Conservation (phyloP, 805 yeast species). For the Cyberlindnera japonica region DNA sequence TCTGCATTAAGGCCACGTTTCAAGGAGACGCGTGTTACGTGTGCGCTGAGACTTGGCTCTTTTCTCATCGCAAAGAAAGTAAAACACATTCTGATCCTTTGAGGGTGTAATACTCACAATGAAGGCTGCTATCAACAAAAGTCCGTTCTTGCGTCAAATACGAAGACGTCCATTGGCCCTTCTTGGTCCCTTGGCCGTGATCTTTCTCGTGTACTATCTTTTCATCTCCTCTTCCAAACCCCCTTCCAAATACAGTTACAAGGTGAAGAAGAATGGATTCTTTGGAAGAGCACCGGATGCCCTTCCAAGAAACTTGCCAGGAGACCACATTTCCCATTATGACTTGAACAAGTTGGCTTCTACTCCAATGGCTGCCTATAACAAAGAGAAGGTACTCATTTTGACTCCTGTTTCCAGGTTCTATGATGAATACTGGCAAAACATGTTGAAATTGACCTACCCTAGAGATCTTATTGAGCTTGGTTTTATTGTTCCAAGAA, state of each 20-base stretch:
- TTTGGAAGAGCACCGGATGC: constrained; percentile 47
- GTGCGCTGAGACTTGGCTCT: no score
- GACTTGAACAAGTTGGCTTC: constrained; percentile 78
- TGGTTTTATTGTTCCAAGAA: constrained; percentile 89
- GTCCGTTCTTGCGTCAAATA: constrained; percentile 44
- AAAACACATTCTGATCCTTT: no score
- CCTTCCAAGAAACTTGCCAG: constrained; percentile 59
- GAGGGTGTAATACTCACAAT: constrained; percentile 10
- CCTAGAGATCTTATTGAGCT: constrained; percentile 83
- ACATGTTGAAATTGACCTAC: constrained; percentile 67
- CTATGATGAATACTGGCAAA: constrained; percentile 84
- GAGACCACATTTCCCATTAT: constrained; percentile 75
- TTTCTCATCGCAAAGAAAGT: no score
- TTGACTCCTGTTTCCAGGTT: constrained; percentile 90
- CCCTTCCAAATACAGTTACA: constrained; percentile 26
- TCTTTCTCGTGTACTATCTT: constrained; percentile 40
- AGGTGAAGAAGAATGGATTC: constrained; percentile 26
- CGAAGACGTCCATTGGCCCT: constrained; percentile 56
- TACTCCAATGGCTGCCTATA: constrained; percentile 65
- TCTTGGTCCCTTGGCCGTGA: constrained; percentile 43
- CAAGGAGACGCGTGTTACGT: no score
- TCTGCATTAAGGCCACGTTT: no score
- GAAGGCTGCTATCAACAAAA: constrained; percentile 27
- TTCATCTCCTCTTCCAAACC: constrained; percentile 35
- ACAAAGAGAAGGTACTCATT: constrained; percentile 79